These are phyloP conservation scores for Paraphaeosphaeria sporulosa DNA, from an alignment of 2,329 filamentous ascomycete species.

Conservation along the genomic window DNA sequence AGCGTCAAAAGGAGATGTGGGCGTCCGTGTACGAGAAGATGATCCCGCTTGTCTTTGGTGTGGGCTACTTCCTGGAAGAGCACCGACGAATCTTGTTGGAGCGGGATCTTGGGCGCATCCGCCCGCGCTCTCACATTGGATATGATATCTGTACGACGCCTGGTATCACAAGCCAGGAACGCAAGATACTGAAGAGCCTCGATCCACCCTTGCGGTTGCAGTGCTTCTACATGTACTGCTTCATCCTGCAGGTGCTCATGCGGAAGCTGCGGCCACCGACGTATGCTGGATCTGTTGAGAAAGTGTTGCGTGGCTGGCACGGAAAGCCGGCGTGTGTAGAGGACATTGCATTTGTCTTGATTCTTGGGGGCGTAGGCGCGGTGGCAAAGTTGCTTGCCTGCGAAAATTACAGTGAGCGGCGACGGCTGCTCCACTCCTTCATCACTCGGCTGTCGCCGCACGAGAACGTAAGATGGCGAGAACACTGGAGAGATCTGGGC, in stretches of 20 bases:
- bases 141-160: slow-evolving; percentile 45
- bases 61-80: slow-evolving; percentile 48
- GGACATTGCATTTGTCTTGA: slow-evolving; percentile 46
- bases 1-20: slow-evolving; percentile 44
- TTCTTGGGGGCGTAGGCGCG: slow-evolving; percentile 45
- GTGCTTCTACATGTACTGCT: slow-evolving; percentile 49
- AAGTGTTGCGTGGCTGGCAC: slow-evolving; percentile 42
- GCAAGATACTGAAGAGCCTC: slow-evolving; percentile 39
- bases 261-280: slow-evolving; percentile 41
- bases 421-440: slow-evolving; percentile 42
- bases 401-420: slow-evolving; percentile 40
- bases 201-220: slow-evolving; percentile 44
- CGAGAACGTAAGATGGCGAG: slow-evolving; percentile 43
- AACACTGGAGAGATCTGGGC: slow-evolving; percentile 45
- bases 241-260: slow-evolving; percentile 44
- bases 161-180: slow-evolving; percentile 37
- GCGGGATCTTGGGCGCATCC: slow-evolving; percentile 44
- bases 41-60: slow-evolving; percentile 47
- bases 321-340: slow-evolving; percentile 43
- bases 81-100: slow-evolving; percentile 41
- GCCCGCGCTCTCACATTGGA: slow-evolving; percentile 41
- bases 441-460: slow-evolving; percentile 46
- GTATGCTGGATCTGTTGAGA: slow-evolving; percentile 39
- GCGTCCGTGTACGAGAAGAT: slow-evolving; percentile 46
- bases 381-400: slow-evolving; percentile 45